A percentile compares a stretch with the other conserved stretches of the same genome.
phyloP scores from a whole-genome alignment of 768 basidiomycete genomes.

The Amanita subjunquillea region DNA sequence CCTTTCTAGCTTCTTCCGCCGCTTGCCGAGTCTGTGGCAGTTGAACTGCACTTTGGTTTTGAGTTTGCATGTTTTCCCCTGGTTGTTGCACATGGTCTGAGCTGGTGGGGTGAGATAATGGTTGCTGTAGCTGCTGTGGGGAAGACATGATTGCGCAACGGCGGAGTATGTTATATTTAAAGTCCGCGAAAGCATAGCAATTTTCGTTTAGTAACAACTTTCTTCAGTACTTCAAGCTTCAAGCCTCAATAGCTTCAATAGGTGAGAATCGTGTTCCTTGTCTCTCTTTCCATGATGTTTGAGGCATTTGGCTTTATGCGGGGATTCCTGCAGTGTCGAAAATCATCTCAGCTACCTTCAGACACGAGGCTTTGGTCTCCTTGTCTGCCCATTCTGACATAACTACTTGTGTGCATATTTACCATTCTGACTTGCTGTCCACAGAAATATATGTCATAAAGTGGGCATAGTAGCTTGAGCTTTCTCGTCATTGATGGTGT shows the following conservation, averaged over 20 bases:
- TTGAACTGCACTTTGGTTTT: conserved; percentile 14
- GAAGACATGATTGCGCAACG: conserved; percentile 19
- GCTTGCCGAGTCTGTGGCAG: conserved; percentile 47
- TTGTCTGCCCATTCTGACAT: conserved; percentile 33
- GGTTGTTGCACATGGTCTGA: conserved; percentile 15
- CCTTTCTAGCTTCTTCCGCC: conserved; percentile 77
- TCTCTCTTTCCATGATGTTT: conserved; percentile 53
- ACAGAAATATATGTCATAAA: too few relatives aligned
- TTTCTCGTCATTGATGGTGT: background rate
- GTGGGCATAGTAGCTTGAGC: too few relatives aligned
- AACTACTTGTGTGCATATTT: background rate
- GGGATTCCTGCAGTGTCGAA: conserved; percentile 70
- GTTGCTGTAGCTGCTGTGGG: conserved; percentile 17
- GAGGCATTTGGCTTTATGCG: conserved; percentile 92
- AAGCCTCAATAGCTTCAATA: background rate
- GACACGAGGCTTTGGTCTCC: conserved; percentile 36
- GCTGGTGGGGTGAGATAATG: conserved; percentile 20
- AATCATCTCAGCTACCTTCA: conserved; percentile 88
- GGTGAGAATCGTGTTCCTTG: conserved; percentile 7
- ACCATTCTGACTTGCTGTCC: background rate
- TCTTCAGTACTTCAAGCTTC: background rate
- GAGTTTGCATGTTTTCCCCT: conserved; percentile 19
- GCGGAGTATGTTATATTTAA: conserved; percentile 22
- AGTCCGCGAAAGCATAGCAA: background rate
- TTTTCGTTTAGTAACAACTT: background rate